These are phyloP conservation scores for Corymbia calophylla DNA, from an alignment of 441 rosid genomes.

Conservation along the genomic window DNA sequence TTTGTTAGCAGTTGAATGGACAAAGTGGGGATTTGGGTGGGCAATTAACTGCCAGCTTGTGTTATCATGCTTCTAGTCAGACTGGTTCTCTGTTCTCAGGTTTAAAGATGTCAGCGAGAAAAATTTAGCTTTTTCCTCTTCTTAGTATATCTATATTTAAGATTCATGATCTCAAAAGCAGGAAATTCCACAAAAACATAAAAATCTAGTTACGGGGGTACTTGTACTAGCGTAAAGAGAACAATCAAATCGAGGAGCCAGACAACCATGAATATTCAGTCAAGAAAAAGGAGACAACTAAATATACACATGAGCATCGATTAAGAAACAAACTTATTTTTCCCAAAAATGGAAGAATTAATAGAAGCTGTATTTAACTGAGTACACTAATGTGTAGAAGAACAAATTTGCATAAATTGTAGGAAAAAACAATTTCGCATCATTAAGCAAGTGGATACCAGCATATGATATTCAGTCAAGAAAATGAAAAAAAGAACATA, in stretches of 20 bases:
- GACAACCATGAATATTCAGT: not conserved
- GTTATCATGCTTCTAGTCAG: not conserved
- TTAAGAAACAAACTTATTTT: not conserved
- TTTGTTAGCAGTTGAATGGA: not conserved
- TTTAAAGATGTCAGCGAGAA: not conserved
- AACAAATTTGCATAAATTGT: not conserved
- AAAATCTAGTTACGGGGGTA: not conserved
- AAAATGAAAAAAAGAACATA: not conserved
- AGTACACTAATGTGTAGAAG: not conserved
- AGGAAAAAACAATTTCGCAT: not conserved
- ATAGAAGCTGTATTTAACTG: not conserved
- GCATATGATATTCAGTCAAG: not conserved
- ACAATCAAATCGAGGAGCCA: not conserved
- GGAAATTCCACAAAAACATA: not conserved
- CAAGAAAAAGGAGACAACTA: not conserved
- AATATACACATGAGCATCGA: not conserved
- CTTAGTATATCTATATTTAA: not conserved
- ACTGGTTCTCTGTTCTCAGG: not conserved
- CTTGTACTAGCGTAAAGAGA: not conserved
- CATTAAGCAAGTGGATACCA: not conserved
- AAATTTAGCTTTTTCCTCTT: not conserved
- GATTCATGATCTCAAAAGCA: not conserved
- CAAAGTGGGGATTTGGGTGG: not conserved
- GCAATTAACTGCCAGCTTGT: not conserved
- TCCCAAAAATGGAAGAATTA: not conserved